Evolutionary conservation across 345 rosid genomes (phyloP), one percentile per base, ranked within the genome.

Genomic region (Anastatica hierochuntica): DNA sequence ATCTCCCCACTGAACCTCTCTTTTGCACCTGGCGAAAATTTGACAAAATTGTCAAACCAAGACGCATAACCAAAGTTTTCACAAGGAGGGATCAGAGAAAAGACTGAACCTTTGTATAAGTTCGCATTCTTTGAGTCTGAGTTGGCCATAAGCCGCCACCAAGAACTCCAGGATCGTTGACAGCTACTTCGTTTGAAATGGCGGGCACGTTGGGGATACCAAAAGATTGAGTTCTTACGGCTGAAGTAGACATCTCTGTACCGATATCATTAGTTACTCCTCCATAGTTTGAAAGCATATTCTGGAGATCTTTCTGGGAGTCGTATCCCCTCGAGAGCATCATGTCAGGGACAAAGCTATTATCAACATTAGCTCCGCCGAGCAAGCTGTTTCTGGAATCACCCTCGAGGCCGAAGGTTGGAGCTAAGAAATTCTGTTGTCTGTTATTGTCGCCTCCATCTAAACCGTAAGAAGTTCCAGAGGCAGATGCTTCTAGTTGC

Each of bases 1-100:
- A 94, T 75, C 99, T 83, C 69, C 99, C 97, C 0, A 85, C 97
- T 16, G 97, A 80, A 10, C 99, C 97, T 16, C 95, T 90, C 76
- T 85, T 94, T 77, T 88, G 95, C 50, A 88, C 95, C 99, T 94
- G 60, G 56, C 4, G 10, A 9, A 17, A 18, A 34, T 24, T 16
- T 26, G n/a, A 56, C 46, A 49, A 26, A 14, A 17, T 35, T 49
- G 58, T 57, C 34, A 57, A 35, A 8, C 33, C 14, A 7, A 26
- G 17, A 10, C 13, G 21, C 24, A 8, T 24, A 39, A 14, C 2
- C 30, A 6, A 39, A 41, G 37, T 33, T 48, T 9, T 17, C 20
- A 31, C 12, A 47, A 15, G 12, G 13, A 56, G 30, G 18, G 35
- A 18, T 64, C 14, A 53, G 10, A 62, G 60, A 6, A 18, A 12